Conservation (phyloP, 208 protist genomes). For the Angomonas deanei region DNA sequence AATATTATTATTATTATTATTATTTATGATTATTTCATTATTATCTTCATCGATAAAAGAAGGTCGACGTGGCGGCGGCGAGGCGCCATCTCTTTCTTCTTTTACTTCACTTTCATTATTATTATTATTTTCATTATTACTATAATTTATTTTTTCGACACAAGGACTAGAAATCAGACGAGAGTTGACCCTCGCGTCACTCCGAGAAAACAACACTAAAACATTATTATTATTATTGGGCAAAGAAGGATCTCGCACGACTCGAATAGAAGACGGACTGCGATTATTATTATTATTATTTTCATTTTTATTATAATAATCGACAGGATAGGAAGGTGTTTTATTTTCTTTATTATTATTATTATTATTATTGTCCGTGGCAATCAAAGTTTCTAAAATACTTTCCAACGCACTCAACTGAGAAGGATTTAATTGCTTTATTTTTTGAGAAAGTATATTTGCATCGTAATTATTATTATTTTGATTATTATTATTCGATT, state of each 20-base stretch:
- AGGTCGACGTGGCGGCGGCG: not conserved
- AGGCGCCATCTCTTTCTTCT: not conserved
- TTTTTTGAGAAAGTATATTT: too few relatives aligned
- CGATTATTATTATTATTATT: slow-evolving; percentile 4
- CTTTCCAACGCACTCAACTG: not conserved
- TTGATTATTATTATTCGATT: too few relatives aligned
- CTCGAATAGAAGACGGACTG: slow-evolving; percentile 1
- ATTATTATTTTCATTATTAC: not conserved
- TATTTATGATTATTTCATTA: not conserved
- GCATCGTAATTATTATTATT: too few relatives aligned
- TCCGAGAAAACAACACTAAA: not conserved
- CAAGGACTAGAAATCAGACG: not conserved
- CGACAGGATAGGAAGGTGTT: not conserved
- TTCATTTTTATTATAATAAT: not conserved
- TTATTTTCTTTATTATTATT: slow-evolving; percentile 1
- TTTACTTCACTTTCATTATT: not conserved
- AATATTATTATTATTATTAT: not conserved
- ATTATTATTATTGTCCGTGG: not conserved
- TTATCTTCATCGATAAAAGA: not conserved
- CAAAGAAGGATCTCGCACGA: not conserved
- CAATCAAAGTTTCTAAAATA: not conserved
- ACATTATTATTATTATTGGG: not conserved
- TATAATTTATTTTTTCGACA: not conserved
- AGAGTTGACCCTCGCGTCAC: not conserved
- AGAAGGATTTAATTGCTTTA: too few relatives aligned